Percentiles rank a stretch among this genome's conserved stretches.
Conservation (phyloP, 2,329 filamentous ascomycete genomes). For the Xylariales sp. region DNA sequence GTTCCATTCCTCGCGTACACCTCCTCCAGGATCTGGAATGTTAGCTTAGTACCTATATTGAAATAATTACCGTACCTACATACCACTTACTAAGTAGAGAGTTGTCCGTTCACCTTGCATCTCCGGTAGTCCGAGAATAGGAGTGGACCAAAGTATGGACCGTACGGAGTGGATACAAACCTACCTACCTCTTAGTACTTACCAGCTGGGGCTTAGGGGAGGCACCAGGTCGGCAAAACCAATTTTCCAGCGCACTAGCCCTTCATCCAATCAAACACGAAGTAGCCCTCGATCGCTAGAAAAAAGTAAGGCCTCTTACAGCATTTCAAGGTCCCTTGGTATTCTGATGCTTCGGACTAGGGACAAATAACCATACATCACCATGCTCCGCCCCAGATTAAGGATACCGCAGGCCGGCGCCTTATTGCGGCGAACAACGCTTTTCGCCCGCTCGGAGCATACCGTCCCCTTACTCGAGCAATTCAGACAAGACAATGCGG, state of each 20-base stretch:
- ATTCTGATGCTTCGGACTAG: conserved; percentile 27
- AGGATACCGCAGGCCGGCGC: conserved; percentile 60
- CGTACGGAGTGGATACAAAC: neutral
- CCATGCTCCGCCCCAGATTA: conserved; percentile 67
- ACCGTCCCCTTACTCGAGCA: conserved; percentile 60
- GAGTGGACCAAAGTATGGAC: neutral
- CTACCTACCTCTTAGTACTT: too few relatives aligned
- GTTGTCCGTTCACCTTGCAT: too few relatives aligned
- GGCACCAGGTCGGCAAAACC: conserved; percentile 40
- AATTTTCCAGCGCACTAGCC: conserved; percentile 41
- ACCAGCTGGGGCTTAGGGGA: too few relatives aligned
- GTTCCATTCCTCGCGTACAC: too few relatives aligned
- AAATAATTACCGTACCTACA: too few relatives aligned
- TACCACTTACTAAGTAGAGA: too few relatives aligned
- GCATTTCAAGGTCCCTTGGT: conserved; percentile 17
- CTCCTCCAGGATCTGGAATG: too few relatives aligned
- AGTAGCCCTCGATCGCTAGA: conserved; percentile 31
- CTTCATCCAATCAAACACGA: conserved; percentile 41
- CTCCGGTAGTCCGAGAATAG: too few relatives aligned
- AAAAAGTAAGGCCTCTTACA: conserved; percentile 43
- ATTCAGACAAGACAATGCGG: conserved; percentile 55
- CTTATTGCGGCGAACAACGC: conserved; percentile 51
- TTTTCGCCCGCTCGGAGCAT: conserved; percentile 58
- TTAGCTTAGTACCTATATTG: too few relatives aligned
- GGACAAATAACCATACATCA: conserved; percentile 45